Evolutionary conservation across 768 basidiomycete genomes (phyloP), one percentile per base, ranked within the genome.

Genomic region (Kwoniella sp.): DNA sequence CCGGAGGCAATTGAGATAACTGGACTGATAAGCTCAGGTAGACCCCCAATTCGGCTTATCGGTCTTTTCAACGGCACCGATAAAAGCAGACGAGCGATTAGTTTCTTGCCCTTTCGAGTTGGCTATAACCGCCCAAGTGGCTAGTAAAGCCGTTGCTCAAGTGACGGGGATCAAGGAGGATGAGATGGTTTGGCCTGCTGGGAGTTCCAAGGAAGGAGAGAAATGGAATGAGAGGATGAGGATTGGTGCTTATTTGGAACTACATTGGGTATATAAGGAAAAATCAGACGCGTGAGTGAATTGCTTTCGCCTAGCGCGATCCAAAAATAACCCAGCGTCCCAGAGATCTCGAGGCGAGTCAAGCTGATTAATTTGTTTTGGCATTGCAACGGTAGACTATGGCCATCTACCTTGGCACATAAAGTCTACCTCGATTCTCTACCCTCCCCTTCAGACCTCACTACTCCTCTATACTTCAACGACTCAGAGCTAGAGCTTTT

Each of bases 391-490:
- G 17, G 25, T 22, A 60, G 60, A 22, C 8, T 37, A 36, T 56
- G 58, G 50, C 66, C 55, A 46, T 44, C 29, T 17, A 22, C 30
- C 17, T 74, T 83, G 30, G 24, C 44, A 6, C 83, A 84, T 65
- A 22, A 37, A 7, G 83, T 85, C 1, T 98, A 97, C 76, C 75
- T 92, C 26, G 80, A 84, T 22, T 85, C 84, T 8, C 83, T 96
- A 1, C 94, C 94, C 0, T 26, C 82, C 0, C 52, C 83, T 0
- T 79, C 82, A 1, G 82, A 83, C 56, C 82, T 95, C 0, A 80
- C 83, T 15, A 94, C 93, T 0, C 85, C 92, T 0, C 82, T 92
- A 13, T 86, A 90, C 67, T 96, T 91, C 74, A 85, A 85, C 0
- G 51, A 75, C 0, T 56, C 72, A 17, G 94, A 98, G 74, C 80